Evolutionary conservation across 2,329 filamentous ascomycete genomes (phyloP).

Genomic region (Lachnellula cervina): DNA sequence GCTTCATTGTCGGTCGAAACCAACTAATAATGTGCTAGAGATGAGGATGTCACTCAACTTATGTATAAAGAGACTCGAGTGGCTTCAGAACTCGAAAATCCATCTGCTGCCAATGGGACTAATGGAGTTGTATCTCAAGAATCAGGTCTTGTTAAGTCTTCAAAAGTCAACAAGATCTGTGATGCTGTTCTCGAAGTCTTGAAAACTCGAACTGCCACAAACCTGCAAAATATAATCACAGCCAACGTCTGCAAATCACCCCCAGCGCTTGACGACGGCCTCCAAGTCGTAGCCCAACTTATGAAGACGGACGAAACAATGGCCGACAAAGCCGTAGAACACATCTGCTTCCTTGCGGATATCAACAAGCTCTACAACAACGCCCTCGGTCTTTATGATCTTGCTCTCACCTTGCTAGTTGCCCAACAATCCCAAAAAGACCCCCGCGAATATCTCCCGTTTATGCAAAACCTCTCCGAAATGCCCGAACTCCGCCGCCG

Average conservation of each 20-base stretch:
- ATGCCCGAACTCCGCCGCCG: slow-evolving; percentile 65
- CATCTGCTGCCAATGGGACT: slow-evolving; percentile 17
- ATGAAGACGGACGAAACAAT: slow-evolving; percentile 61
- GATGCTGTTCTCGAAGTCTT: slow-evolving; percentile 74
- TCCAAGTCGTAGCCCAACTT: slow-evolving; percentile 72
- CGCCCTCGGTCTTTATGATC: slow-evolving; percentile 83
- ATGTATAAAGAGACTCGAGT: slow-evolving; percentile 87
- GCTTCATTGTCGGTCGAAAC: background rate
- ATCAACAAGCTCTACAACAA: slow-evolving; percentile 88
- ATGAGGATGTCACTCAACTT: slow-evolving; percentile 88
- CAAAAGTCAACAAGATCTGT: slow-evolving; percentile 84
- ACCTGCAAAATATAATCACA: slow-evolving; percentile 87
- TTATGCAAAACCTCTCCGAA: slow-evolving; percentile 80
- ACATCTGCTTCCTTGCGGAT: slow-evolving; percentile 96
- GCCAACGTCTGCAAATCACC: slow-evolving; percentile 91
- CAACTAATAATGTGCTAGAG: slow-evolving; percentile 42
- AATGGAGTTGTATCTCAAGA: slow-evolving; percentile 14
- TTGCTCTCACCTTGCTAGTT: slow-evolving; percentile 83
- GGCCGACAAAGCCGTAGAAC: slow-evolving; percentile 85
- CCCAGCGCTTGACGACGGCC: slow-evolving; percentile 80
- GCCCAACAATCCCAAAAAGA: slow-evolving; percentile 96
- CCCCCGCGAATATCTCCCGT: slow-evolving; percentile 90
- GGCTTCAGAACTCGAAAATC: slow-evolving; percentile 25
- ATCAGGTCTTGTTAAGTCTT: slow-evolving; percentile 22
- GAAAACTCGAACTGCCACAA: slow-evolving; percentile 54